Evolutionary conservation across 2,329 filamentous ascomycete genomes (phyloP), one percentile per base, ranked within the genome.

Genomic region (Clonostachys sp.): DNA sequence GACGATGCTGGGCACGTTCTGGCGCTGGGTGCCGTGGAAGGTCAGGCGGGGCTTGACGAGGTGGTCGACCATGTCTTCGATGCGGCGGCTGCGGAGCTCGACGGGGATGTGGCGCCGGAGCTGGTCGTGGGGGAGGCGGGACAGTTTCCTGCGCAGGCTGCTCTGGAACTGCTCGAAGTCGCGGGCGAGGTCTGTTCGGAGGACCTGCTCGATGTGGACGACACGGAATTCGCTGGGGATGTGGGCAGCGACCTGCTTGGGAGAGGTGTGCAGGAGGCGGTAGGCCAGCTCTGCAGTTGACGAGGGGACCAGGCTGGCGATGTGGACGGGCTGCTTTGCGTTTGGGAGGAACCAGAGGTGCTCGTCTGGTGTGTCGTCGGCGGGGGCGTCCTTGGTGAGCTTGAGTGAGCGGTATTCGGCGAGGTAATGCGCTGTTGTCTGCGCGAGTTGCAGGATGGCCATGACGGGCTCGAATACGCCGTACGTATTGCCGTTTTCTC

Each of bases 1-100:
- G 12, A 75, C 64, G 40, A 75, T 75, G 2, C 65, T 70, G 5
- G 65, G 59, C 5, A 74, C 62, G 6, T 55, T 55, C 18, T 60
- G 46, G 13, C 64, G 59, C 5, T 54, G 51, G 1, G 67, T 72
- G 38, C 69, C 67, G 52, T 75, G 69, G 47, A 67, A 74, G 3
- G 67, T 71, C 12, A 70, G 50, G 12, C 55, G 54, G 5, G 67
- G 65, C 33, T 56, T 58, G 12, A 57, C 48, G 18, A 75, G 57
- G 40, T 69, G 57, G 16, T 70, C 59, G 1, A 68, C 56, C 6
- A 71, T 52, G 30, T 63, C 59, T 41, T 67, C 59, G 36, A 39
- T 12, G 36, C 36, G 36, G 7, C 12, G 36, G 14, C 14, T n/a
- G 14, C 36, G 14, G 36, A 39, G 14, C 36, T 39, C 36, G 36